Evolutionary conservation across 306 rosid genomes (phyloP).

Genomic region (Inga laurina): DNA sequence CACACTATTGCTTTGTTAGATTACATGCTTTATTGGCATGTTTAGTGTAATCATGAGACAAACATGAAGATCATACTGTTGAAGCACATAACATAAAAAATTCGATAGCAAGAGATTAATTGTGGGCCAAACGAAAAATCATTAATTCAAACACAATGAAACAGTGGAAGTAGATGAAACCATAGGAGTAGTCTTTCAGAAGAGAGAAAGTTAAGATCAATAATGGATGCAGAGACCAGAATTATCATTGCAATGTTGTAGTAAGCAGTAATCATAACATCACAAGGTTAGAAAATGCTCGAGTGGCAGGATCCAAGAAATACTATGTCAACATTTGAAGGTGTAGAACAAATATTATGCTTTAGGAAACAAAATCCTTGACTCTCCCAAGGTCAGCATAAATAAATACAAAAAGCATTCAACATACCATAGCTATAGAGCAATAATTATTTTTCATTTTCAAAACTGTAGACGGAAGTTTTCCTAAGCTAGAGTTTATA

Average conservation of each 20-base stretch:
- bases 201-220: background rate
- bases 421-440: background rate
- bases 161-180: background rate
- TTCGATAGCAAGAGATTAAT: background rate
- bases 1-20: background rate
- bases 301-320: background rate
- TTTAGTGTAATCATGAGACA: conserved; percentile 21
- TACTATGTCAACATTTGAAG: background rate
- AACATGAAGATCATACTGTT: background rate
- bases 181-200: background rate
- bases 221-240: background rate
- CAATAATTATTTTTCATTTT: background rate
- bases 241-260: background rate
- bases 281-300: conserved; percentile 2
- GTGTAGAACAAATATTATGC: background rate
- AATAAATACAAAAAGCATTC: background rate
- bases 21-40: conserved; percentile 12
- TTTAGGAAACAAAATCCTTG: background rate
- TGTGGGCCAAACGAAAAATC: background rate
- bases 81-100: background rate
- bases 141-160: background rate
- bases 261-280: background rate
- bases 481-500: background rate
- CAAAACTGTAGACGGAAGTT: background rate
- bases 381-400: background rate